phyloP scores from a whole-genome alignment of 2,329 filamentous ascomycete species.

The Calonectria pauciramosa region DNA sequence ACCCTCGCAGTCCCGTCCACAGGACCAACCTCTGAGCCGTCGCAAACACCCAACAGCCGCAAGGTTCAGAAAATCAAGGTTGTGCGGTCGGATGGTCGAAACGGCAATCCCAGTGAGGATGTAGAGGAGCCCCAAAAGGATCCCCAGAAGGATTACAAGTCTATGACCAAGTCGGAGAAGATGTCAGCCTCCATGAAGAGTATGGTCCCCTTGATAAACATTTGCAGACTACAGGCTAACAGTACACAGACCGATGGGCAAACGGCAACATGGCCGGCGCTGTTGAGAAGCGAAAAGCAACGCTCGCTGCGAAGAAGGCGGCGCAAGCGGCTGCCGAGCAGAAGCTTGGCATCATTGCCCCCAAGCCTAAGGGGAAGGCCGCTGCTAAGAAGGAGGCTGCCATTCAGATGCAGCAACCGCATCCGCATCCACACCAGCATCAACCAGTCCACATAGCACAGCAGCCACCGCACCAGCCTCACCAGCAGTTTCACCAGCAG shows the following conservation, averaged over 20 bases:
- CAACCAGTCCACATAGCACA: constrained; percentile 30
- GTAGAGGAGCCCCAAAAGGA: constrained; percentile 60
- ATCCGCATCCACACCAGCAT: constrained; percentile 34
- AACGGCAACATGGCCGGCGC: constrained; percentile 72
- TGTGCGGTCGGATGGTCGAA: constrained; percentile 50
- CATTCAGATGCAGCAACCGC: constrained; percentile 42
- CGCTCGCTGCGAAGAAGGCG: constrained; percentile 71
- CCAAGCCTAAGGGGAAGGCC: constrained; percentile 55
- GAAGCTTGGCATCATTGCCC: constrained; percentile 52
- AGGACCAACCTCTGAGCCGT: constrained; percentile 39
- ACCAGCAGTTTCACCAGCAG: constrained; percentile 35
- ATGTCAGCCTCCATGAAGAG: constrained; percentile 77
- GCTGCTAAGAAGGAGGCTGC: constrained; percentile 50
- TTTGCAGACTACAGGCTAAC: constrained; percentile 43
- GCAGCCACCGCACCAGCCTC: constrained; percentile 31
- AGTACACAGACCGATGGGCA: constrained; percentile 66
- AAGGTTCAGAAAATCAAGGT: constrained; percentile 57
- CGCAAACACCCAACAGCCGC: constrained; percentile 40
- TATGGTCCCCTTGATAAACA: constrained; percentile 50
- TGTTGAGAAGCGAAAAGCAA: constrained; percentile 73
- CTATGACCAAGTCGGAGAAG: constrained; percentile 76
- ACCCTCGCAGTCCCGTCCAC: constrained; percentile 34
- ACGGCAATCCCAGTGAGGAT: constrained; percentile 46
- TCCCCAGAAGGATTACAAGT: constrained; percentile 67
- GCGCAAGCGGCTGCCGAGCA: constrained; percentile 58